Percentiles rank a stretch among this genome's conserved stretches.
phyloP scores from a whole-genome alignment of 345 rosid species.

The Eucalyptus pumila region DNA sequence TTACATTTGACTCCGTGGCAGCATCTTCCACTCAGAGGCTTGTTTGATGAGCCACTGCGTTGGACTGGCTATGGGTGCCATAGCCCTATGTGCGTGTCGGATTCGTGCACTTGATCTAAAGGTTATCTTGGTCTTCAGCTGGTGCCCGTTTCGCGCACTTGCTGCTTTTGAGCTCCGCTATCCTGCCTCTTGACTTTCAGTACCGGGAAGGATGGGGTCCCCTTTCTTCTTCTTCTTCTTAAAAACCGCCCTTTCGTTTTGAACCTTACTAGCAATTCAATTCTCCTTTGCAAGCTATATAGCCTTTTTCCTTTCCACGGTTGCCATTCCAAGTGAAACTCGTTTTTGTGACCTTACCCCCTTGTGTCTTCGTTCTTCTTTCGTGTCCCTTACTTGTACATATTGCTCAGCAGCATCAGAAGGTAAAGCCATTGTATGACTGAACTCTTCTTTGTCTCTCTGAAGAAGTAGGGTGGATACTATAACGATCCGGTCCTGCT shows the following conservation, averaged over 20 bases:
- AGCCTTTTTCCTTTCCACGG: not conserved
- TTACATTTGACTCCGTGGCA: not conserved
- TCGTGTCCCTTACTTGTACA: not conserved
- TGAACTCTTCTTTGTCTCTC: not conserved
- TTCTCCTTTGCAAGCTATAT: not conserved
- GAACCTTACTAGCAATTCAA: not conserved
- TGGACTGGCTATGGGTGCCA: not conserved
- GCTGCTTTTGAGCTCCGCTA: not conserved
- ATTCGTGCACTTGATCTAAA: not conserved
- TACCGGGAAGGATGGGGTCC: not conserved
- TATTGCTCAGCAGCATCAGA: not conserved
- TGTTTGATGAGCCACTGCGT: not conserved
- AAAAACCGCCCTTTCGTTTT: not conserved
- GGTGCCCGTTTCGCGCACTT: not conserved
- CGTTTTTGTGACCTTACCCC: not conserved
- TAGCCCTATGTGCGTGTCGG: not conserved
- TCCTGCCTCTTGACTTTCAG: not conserved
- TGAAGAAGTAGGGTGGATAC: not conserved
- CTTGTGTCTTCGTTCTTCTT: not conserved
- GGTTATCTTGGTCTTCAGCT: not conserved
- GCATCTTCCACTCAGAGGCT: not conserved
- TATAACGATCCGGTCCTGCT: fast-evolving
- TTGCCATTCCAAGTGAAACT: not conserved
- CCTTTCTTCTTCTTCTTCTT: not conserved
- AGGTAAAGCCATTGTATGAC: not conserved